Evolutionary conservation across 768 basidiomycete genomes (phyloP), one percentile per base, ranked within the genome.

Genomic region (Lentinula lateritia): DNA sequence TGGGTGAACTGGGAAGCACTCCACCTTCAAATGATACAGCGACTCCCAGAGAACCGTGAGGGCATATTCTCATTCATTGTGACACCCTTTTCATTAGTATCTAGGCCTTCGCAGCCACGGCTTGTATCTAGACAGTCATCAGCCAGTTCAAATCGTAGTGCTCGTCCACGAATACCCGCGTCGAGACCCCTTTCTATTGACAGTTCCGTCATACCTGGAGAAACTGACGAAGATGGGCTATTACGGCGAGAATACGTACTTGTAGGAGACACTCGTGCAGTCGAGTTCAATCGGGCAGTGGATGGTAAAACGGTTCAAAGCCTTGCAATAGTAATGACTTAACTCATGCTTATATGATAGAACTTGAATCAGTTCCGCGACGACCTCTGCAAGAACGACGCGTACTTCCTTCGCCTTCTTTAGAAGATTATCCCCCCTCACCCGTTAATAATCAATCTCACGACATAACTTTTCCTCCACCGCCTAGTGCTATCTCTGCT

Each of bases 191-290:
- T 80, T 13, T 79, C 80, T 8, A 80, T 84, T 0, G 83, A 86
- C 43, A 85, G 81, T 1, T 91, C 90, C 0, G 72, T 83, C 61
- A 92, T 92, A 56, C 90, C 90, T 10, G 91, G 91, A 3, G 90
- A 93, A 71, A 89, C 87, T 0, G 91, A 92, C 68, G 90, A 93
- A 69, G 90, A 92, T 68, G 89, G 89, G 0, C 76, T 87, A 54
- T 78, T 93, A 53, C 81, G 89, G 57, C 82, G 86, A 64, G 96
- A 98, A 68, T 99, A 99, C 67, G 96, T 98, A 0, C 83, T 99
- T 0, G 92, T 98, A 1, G 95, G 90, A 46, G 94, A 99, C 72
- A 85, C 83, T 58, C 82, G 88, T 54, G 92, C 92, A 1, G 90
- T 98, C 2, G 95, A 98, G 70, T 93, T 98, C 71, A 93, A 93